Evolutionary conservation across 805 yeast genomes (phyloP).

Genomic region (Sugiyamaella marilandica): DNA sequence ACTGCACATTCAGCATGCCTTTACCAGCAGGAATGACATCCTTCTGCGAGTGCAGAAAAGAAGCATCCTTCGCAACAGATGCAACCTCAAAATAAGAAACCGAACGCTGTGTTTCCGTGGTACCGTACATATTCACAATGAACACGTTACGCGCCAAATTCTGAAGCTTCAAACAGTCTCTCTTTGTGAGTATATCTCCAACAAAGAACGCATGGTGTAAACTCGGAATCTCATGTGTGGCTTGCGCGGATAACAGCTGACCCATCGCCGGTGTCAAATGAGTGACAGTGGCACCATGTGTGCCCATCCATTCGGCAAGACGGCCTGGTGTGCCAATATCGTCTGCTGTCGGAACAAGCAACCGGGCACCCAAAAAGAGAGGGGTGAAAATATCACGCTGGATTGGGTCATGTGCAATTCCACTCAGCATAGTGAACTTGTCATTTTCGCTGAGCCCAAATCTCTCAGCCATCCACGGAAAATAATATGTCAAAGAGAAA

Average conservation of each 20-base stretch:
- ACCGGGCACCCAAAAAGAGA: constrained; percentile 86
- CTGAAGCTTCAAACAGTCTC: constrained; percentile 93
- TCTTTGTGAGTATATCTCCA: constrained; percentile 94
- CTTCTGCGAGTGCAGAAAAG: constrained; percentile 75
- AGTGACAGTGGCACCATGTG: constrained; percentile 87
- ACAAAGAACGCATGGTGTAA: constrained; percentile 97
- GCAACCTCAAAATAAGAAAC: constrained; percentile 91
- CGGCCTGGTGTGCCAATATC: constrained; percentile 99
- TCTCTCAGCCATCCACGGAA: constrained; percentile 95
- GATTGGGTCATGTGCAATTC: constrained; percentile 98
- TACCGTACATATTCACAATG: constrained; percentile 98
- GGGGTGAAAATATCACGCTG: constrained; percentile 99
- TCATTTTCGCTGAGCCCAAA: constrained; percentile 76
- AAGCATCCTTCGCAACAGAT: constrained; percentile 61
- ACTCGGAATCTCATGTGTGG: constrained; percentile 75
- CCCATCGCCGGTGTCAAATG: constrained; percentile 99
- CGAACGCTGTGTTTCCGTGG: constrained; percentile 98
- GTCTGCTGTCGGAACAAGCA: constrained; percentile 90
- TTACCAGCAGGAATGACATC: constrained; percentile 98
- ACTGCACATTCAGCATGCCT: constrained; percentile 94
- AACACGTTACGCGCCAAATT: constrained; percentile 82
- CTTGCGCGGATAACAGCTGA: constrained; percentile 92
- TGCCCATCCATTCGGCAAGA: constrained; percentile 95
- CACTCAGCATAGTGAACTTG: constrained; percentile 94
- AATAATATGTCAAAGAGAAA: constrained; percentile 91